Evolutionary conservation across 2,329 filamentous ascomycete species (phyloP).

Genomic region (Neodidymelliopsis sp.): DNA sequence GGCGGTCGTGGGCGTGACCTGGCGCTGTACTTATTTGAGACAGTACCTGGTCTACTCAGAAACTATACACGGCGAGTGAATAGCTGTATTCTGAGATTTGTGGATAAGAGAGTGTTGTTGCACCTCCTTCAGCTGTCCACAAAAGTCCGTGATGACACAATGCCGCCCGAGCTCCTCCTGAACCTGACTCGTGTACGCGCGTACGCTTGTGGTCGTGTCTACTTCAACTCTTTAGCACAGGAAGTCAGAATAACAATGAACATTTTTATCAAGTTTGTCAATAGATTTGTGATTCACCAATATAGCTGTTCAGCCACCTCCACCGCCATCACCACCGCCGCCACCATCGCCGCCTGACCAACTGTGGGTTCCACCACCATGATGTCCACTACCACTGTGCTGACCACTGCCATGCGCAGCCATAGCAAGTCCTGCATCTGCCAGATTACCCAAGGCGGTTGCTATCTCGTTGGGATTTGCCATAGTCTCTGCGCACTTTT

Average conservation of each 20-base stretch:
- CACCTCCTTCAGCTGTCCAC: constrained; percentile 12
- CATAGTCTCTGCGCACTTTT: constrained; percentile 19
- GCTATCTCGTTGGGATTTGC: constrained; percentile 9
- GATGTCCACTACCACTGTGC: constrained; percentile 17
- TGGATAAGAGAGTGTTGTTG: constrained; percentile 1
- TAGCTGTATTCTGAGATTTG: not conserved
- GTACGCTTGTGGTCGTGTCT: no score
- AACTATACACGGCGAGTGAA: constrained; percentile 7
- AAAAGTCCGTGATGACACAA: constrained; percentile 16
- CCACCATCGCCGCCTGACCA: constrained; percentile 9
- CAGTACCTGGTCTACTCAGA: not conserved
- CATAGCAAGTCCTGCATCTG: constrained; percentile 21
- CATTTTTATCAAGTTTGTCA: no score
- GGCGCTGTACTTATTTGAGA: not conserved
- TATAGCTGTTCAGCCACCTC: constrained; percentile 10
- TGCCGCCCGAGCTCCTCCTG: constrained; percentile 6
- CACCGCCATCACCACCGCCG: constrained; percentile 10
- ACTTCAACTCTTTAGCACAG: no score
- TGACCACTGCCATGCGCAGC: constrained; percentile 18
- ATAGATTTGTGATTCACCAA: no score
- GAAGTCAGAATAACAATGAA: no score
- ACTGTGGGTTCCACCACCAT: constrained; percentile 7
- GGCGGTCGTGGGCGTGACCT: not conserved
- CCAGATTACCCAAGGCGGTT: constrained; percentile 16
- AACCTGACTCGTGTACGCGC: constrained; percentile 10